Evolutionary conservation across 1,139 yeast genomes (phyloP).

Genomic region (Yamadazyma epiphylla): DNA sequence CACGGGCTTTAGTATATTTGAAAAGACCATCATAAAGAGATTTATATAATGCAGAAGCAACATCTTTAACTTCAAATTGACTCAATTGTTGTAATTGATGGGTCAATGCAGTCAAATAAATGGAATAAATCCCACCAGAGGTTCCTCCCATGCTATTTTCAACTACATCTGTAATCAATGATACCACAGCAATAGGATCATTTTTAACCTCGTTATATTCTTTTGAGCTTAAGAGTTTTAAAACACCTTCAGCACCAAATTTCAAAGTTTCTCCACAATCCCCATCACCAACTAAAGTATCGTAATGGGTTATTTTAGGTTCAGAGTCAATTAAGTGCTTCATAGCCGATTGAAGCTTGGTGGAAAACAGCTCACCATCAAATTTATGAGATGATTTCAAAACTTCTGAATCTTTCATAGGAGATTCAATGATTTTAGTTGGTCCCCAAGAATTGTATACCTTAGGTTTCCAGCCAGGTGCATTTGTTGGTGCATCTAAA

Average conservation of each 20-base stretch:
- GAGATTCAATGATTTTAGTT: conserved; percentile 23
- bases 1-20: conserved; percentile 82
- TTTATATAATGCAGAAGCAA: conserved; percentile 27
- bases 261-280: conserved; percentile 93
- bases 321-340: conserved; percentile 51
- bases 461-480: conserved; percentile 77
- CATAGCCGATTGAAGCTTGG: conserved; percentile 48
- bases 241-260: conserved; percentile 73
- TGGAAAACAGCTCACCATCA: conserved; percentile 35
- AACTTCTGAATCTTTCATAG: conserved; percentile 21
- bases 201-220: conserved; percentile 20
- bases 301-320: conserved; percentile 79
- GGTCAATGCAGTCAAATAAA: conserved; percentile 52
- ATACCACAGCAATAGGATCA: conserved; percentile 48
- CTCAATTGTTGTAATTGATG: conserved; percentile 31
- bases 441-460: conserved; percentile 24
- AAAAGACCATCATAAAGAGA: conserved; percentile 43
- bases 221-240: conserved; percentile 46
- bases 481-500: conserved; percentile 68
- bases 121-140: conserved; percentile 89
- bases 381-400: conserved; percentile 36
- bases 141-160: conserved; percentile 97
- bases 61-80: conserved; percentile 26
- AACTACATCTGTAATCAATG: conserved; percentile 61
- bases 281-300: conserved; percentile 92